phyloP scores from a whole-genome alignment of 768 basidiomycete genomes.

The Pleurotus pulmonarius region DNA sequence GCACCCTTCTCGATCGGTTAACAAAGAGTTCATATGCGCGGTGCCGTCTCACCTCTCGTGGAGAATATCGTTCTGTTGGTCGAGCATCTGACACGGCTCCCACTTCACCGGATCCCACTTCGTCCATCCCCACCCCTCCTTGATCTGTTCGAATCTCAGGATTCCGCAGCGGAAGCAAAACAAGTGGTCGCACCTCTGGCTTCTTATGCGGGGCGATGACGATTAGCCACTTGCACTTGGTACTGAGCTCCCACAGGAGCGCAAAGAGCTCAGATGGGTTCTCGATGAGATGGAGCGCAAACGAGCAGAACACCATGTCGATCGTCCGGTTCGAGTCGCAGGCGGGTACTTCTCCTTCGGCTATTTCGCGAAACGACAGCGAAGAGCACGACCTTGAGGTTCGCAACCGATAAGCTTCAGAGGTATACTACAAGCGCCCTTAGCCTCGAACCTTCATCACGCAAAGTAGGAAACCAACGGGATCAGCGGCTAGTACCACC shows the following conservation, averaged over 20 bases:
- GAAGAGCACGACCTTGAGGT: slow-evolving; percentile 52
- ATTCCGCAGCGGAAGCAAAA: not conserved
- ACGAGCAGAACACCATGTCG: slow-evolving; percentile 62
- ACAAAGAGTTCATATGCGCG: not conserved
- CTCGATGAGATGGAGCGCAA: slow-evolving; percentile 68
- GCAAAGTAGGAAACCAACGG: slow-evolving; percentile 31
- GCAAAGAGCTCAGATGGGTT: slow-evolving; percentile 59
- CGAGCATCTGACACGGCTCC: slow-evolving; percentile 35
- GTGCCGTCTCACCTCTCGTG: slow-evolving; percentile 36
- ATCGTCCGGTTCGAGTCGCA: not conserved
- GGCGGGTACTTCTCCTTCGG: slow-evolving; percentile 48
- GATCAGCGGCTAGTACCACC: slow-evolving; percentile 43
- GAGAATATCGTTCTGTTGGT: slow-evolving; percentile 39
- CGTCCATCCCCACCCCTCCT: slow-evolving; percentile 63
- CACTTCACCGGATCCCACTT: slow-evolving; percentile 57
- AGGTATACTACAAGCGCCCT: slow-evolving; percentile 45
- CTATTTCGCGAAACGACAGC: slow-evolving; percentile 61
- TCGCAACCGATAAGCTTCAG: slow-evolving; percentile 51
- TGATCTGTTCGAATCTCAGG: slow-evolving; percentile 37
- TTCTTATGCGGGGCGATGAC: slow-evolving; percentile 75
- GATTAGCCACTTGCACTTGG: slow-evolving; percentile 60
- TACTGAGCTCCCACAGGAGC: slow-evolving; percentile 61
- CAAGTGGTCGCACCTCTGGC: slow-evolving; percentile 48
- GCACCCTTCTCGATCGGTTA: not conserved
- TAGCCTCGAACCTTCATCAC: not conserved